Evolutionary conservation across 768 basidiomycete species (phyloP).

Genomic region (Xerocomus brunneocitrinus): DNA sequence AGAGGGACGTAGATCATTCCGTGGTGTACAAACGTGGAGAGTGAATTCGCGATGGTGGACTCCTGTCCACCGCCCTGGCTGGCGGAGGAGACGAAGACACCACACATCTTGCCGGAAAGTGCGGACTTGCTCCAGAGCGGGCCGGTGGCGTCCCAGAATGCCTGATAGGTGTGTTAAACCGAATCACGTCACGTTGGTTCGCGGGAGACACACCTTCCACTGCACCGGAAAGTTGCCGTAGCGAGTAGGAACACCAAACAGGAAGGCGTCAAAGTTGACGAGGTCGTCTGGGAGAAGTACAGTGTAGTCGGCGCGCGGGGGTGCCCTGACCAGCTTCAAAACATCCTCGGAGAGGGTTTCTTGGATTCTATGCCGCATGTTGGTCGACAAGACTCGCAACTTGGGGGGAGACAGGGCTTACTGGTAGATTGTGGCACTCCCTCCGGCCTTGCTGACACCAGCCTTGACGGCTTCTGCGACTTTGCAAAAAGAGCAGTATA

Average conservation of each 20-base stretch:
- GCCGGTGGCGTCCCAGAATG: slow-evolving; percentile 50
- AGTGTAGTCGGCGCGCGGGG: slow-evolving; percentile 61
- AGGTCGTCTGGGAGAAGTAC: slow-evolving; percentile 29
- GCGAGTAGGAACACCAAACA: slow-evolving; percentile 43
- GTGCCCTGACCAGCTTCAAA: slow-evolving; percentile 64
- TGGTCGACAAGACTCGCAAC: background rate
- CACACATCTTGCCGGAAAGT: slow-evolving; percentile 43
- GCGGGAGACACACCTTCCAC: slow-evolving; percentile 47
- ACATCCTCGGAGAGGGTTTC: slow-evolving; percentile 79
- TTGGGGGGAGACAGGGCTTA: slow-evolving; percentile 19
- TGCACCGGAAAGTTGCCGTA: slow-evolving; percentile 49
- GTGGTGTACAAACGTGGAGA: slow-evolving; percentile 52
- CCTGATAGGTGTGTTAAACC: slow-evolving; percentile 26
- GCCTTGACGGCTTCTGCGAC: slow-evolving; percentile 35
- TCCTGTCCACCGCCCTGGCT: slow-evolving; percentile 49
- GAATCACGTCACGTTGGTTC: background rate
- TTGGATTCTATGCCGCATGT: slow-evolving; percentile 47
- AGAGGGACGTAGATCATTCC: slow-evolving; percentile 51
- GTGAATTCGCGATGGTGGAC: slow-evolving; percentile 31
- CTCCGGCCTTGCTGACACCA: slow-evolving; percentile 41
- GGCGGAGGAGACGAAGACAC: slow-evolving; percentile 44
- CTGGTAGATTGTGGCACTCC: slow-evolving; percentile 44
- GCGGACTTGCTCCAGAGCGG: slow-evolving; percentile 40
- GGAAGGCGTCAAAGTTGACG: slow-evolving; percentile 36
- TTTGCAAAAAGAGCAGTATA: background rate